Base-by-base conservation (phyloP, 768 basidiomycete genomes). In the Termitomyces sp. region DNA sequence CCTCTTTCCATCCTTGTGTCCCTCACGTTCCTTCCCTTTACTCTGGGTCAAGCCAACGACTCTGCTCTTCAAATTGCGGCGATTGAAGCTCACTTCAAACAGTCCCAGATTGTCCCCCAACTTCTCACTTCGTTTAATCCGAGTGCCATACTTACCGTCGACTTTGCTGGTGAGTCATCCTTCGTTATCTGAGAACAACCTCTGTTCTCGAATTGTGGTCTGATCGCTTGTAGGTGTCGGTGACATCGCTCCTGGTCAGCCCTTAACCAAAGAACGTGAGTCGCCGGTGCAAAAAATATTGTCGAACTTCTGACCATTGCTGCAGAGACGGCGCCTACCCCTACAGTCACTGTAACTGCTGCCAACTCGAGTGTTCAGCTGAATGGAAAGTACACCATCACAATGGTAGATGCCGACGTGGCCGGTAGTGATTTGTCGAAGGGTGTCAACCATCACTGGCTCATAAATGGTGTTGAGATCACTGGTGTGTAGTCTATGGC, bases 361-460 rank as follows among this genome's bases (percentile, higher is more conserved):
- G 77, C 73, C 50, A 81, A 82, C 69, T 70, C 77, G 35, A 77
- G 81, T 26, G 69, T 74, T 16, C 36, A 69, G 12, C 69, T 87
- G 53, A 68, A 68, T 38, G 81, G 79, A 13, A 78, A 70, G 43
- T 90, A 79, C 71, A 90, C 90, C 26, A 67, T 92, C 36, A 75
- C 81, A 53, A 88, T 94, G 88, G 79, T 84, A 32, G 91, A 94
- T 64, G 87, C 88, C 13, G 84, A 83, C 58, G 66, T 80, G 24
- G 85, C 86, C 38, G 89, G 90, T 40, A 72, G 80, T 49, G 77
- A 86, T 61, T 72, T 83, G 54, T 69, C 77, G 38, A 70, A 74
- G 9, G 85, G 83, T 20, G 83, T 85, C 62, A 90, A 83, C 51
- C 80, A 88, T 54, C 92, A 92, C 74, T 93, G 90, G 90, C 81